phyloP scores from a whole-genome alignment of 176 grass and related monocot genomes.

The Carex scoparia region DNA sequence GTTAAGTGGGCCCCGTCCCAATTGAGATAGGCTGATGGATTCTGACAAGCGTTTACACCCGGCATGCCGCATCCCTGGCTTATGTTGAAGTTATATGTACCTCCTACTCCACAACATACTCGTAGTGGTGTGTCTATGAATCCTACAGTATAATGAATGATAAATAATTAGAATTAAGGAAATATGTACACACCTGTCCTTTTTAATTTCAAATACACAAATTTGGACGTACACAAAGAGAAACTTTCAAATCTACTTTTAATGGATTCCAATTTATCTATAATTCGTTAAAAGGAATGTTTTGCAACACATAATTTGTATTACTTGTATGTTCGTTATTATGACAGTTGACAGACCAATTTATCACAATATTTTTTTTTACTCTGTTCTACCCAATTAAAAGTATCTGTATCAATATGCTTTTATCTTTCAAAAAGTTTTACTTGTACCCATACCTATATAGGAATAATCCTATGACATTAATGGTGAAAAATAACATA shows the following conservation, averaged over 20 bases:
- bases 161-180: background rate
- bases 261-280: no score
- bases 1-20: slow-evolving; percentile 16
- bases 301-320: no score
- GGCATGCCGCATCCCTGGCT: background rate
- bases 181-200: background rate
- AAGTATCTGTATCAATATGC: no score
- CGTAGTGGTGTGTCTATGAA: slow-evolving; percentile 2
- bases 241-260: background rate
- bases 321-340: no score
- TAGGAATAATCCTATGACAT: background rate
- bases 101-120: slow-evolving; percentile 3
- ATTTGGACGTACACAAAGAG: no score
- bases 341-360: no score
- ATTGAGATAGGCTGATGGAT: background rate
- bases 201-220: background rate
- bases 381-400: no score
- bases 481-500: background rate
- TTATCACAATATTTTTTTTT: no score
- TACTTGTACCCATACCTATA: no score
- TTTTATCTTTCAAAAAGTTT: no score
- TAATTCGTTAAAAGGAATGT: no score
- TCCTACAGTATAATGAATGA: background rate
- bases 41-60: background rate
- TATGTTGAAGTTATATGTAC: background rate